A percentile compares a stretch with the other conserved stretches of the same genome.
phyloP scores from a whole-genome alignment of 75 land plant genomes.

The Chamaecyparis obtusa region DNA sequence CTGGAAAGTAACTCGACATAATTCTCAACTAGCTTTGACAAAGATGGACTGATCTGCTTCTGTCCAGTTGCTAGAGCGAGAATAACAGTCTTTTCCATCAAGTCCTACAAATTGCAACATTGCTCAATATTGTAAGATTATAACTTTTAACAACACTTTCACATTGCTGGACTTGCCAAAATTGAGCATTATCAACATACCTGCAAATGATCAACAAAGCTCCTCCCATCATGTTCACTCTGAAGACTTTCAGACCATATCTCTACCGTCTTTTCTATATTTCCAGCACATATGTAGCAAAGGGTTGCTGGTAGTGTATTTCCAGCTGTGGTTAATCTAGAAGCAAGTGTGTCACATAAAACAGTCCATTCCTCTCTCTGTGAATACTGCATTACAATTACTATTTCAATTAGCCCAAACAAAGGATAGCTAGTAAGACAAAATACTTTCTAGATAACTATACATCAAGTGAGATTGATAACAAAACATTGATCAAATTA shows the following conservation, averaged over 20 bases:
- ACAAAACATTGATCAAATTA: neutral
- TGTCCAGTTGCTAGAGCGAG: slow-evolving; percentile 85
- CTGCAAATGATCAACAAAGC: slow-evolving; percentile 80
- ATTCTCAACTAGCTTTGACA: slow-evolving; percentile 77
- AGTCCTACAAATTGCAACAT: slow-evolving; percentile 48
- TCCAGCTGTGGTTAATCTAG: slow-evolving; percentile 65
- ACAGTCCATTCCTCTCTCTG: slow-evolving; percentile 80
- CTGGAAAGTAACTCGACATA: slow-evolving; percentile 90
- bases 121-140: neutral
- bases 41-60: slow-evolving; percentile 66
- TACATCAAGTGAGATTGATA: neutral
- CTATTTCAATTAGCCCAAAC: slow-evolving; percentile 5
- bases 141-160: neutral
- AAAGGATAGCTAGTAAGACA: neutral
- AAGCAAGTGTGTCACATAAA: slow-evolving; percentile 86
- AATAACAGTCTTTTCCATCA: slow-evolving; percentile 93
- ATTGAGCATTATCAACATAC: slow-evolving; percentile 15
- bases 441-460: neutral
- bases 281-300: slow-evolving; percentile 96
- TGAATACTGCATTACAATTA: slow-evolving; percentile 63
- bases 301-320: slow-evolving; percentile 80
- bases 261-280: slow-evolving; percentile 85
- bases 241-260: slow-evolving; percentile 72
- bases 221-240: slow-evolving; percentile 43
- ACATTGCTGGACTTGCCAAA: neutral